Evolutionary conservation across 1,139 yeast genomes (phyloP).

Genomic region (Sugiyamaella grinbergsii): DNA sequence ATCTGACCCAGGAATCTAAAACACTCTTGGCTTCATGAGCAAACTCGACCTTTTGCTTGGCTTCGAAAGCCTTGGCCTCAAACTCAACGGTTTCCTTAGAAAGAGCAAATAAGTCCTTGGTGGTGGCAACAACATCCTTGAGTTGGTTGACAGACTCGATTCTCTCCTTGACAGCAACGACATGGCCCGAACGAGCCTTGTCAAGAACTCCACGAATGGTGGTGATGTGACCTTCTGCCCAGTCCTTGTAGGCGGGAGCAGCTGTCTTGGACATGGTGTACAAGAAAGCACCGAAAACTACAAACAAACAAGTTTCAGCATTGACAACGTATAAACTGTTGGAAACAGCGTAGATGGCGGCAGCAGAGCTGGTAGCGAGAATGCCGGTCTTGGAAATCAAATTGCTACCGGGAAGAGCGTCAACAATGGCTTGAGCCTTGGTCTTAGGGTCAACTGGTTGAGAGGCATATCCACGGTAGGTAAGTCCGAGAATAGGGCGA

Average conservation of each 20-base stretch:
- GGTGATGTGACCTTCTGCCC: constrained; percentile 90
- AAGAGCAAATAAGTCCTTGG: constrained; percentile 86
- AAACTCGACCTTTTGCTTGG: constrained; percentile 86
- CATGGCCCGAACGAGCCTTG: constrained; percentile 87
- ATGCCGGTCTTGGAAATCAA: constrained; percentile 90
- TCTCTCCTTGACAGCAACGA: constrained; percentile 89
- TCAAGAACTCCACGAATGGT: constrained; percentile 80
- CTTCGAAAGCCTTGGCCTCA: constrained; percentile 91
- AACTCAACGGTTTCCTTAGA: constrained; percentile 96
- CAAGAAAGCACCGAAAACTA: constrained; percentile 76
- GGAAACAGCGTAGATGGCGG: constrained; percentile 89
- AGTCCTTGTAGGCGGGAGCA: constrained; percentile 92
- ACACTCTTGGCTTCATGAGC: constrained; percentile 91
- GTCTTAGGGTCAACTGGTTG: constrained; percentile 70
- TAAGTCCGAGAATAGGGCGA: constrained; percentile 33
- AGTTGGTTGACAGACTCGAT: constrained; percentile 84
- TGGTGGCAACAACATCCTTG: constrained; percentile 88
- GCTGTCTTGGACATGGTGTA: constrained; percentile 80
- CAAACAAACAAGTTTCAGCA: constrained; percentile 87
- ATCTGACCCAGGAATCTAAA: constrained; percentile 98
- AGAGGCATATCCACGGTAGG: constrained; percentile 42
- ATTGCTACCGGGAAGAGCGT: constrained; percentile 91
- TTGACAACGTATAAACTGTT: constrained; percentile 90
- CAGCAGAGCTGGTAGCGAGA: constrained; percentile 93
- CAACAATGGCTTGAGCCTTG: constrained; percentile 86